Evolutionary conservation across 1,284 basidiomycete genomes (phyloP), one percentile per base, ranked within the genome.

Genomic region (Ustilago cynodontis): DNA sequence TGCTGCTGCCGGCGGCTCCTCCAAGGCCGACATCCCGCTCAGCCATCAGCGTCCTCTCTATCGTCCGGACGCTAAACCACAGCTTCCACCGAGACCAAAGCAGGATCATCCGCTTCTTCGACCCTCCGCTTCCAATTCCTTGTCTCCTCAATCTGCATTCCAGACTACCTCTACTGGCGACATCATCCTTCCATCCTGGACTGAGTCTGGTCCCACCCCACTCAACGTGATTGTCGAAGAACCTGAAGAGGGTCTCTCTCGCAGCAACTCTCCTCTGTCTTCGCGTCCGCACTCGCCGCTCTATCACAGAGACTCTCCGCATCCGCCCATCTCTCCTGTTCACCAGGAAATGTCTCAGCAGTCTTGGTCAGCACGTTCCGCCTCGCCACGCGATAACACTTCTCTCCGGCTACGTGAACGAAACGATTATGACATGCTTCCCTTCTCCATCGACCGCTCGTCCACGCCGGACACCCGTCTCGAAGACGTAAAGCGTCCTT

Each of bases 171-270:
- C 63, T 18, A 62, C 56, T n/a, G 75, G 75, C 57, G 70, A 74
- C 26, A 77, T 77, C 54, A 59, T 73, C 18, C 51, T 77, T 9
- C 75, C 75, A 2, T 77, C 75, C 2, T 77, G 75, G 75, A 70
- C 71, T 39, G 67, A 73, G 16, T 50, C 68, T 0, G 75, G 75
- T 14, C 75, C 75, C 2, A 70, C 75, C 1, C 63, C 75, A 13
- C 71, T 77, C 55, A 73, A 60, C 28, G 65, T 77, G 51, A 77
- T 77, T n/a, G 61, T 77, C 43, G 75, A 77, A 49, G 75, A 77
- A 26, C 75, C 75, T 24, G 75, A 77, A 47, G 58, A 57, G 2
- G 61, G 58, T 14, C 35, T 72, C 11, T 67, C 65, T 1, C 64
- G 59, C 22, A 57, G 47, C 65, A 67, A 62, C 20, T 63, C 65